A percentile compares a stretch with the other conserved stretches of the same genome.
Conservation (phyloP, 495 filamentous ascomycete species). For the Evansstolkia leycettana region DNA sequence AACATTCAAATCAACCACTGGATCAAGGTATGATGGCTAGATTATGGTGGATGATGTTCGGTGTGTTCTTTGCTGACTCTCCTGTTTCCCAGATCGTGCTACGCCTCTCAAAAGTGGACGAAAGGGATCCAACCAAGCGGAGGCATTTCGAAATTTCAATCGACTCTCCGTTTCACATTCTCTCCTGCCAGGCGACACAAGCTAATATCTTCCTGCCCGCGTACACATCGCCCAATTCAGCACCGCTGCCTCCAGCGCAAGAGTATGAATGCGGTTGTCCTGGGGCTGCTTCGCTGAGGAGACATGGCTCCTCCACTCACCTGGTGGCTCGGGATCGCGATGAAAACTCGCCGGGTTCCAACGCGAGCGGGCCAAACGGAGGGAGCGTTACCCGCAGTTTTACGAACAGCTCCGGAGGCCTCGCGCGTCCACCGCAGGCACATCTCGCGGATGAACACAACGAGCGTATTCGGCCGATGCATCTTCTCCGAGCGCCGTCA, state of each 20-base stretch:
- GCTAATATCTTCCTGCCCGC: conserved; percentile 83
- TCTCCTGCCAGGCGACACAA: conserved; percentile 86
- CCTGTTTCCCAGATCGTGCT: conserved; percentile 65
- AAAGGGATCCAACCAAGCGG: conserved; percentile 66
- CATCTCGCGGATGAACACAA: conserved; percentile 34
- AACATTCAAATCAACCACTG: conserved; percentile 96
- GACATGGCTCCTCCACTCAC: conserved; percentile 26
- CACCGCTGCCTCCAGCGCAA: conserved; percentile 28
- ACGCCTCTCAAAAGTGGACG: conserved; percentile 81
- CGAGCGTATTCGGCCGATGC: conserved; percentile 56
- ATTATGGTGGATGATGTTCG: neutral
- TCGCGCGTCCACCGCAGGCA: conserved; percentile 35
- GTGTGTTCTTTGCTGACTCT: conserved; percentile 3
- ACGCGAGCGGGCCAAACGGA: conserved; percentile 6
- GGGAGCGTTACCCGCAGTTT: conserved; percentile 28
- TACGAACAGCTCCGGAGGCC: conserved; percentile 31
- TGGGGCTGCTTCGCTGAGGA: conserved; percentile 39
- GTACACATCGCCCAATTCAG: conserved; percentile 54
- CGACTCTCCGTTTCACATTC: conserved; percentile 91
- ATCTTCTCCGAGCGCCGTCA: conserved; percentile 76
- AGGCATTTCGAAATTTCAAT: conserved; percentile 98
- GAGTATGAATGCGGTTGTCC: conserved; percentile 68
- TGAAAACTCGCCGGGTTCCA: neutral
- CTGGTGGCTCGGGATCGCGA: conserved; percentile 24
- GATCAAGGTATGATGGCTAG: conserved; percentile 68